A percentile compares a stretch with the other conserved stretches of the same genome.
Conservation (phyloP, 345 rosid genomes). For the Citrus medica region DNA sequence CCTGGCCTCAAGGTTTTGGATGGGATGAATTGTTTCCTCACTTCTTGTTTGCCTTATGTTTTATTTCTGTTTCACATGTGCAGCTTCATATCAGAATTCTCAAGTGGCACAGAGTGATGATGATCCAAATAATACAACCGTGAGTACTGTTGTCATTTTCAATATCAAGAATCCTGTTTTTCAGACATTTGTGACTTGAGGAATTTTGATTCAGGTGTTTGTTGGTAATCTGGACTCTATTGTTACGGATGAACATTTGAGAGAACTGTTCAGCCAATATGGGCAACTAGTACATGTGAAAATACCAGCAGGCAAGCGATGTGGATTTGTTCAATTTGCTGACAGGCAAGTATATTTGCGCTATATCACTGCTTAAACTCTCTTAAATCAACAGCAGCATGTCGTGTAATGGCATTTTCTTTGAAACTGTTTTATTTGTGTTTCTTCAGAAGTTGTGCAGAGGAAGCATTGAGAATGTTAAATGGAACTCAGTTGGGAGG, state of each 20-base stretch:
- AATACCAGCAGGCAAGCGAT: constrained; percentile 76
- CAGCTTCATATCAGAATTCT: constrained; percentile 77
- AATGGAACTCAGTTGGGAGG: constrained; percentile 76
- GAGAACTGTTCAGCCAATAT: constrained; percentile 68
- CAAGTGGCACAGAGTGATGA: constrained; percentile 58
- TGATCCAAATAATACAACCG: constrained; percentile 92
- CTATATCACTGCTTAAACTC: not conserved
- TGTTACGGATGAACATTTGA: constrained; percentile 71
- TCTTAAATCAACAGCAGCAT: not conserved
- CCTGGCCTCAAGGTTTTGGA: not conserved
- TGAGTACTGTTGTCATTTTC: constrained; percentile 39
- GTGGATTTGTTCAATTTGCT: constrained; percentile 88
- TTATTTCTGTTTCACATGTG: constrained; percentile 29
- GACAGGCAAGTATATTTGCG: constrained; percentile 49
- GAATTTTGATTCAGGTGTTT: constrained; percentile 54
- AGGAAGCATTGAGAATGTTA: constrained; percentile 64
- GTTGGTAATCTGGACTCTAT: constrained; percentile 82
- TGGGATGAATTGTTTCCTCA: not conserved
- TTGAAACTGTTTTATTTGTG: not conserved
- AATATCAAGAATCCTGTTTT: not conserved
- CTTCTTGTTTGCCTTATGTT: not conserved
- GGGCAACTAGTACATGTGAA: constrained; percentile 84
- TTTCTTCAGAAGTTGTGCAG: constrained; percentile 68
- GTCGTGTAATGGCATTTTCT: not conserved
- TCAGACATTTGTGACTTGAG: constrained; percentile 5